Evolutionary conservation across 352 stramenopile genomes (phyloP), one percentile per base, ranked within the genome.

Genomic region (Phytopythium mirpurense): DNA sequence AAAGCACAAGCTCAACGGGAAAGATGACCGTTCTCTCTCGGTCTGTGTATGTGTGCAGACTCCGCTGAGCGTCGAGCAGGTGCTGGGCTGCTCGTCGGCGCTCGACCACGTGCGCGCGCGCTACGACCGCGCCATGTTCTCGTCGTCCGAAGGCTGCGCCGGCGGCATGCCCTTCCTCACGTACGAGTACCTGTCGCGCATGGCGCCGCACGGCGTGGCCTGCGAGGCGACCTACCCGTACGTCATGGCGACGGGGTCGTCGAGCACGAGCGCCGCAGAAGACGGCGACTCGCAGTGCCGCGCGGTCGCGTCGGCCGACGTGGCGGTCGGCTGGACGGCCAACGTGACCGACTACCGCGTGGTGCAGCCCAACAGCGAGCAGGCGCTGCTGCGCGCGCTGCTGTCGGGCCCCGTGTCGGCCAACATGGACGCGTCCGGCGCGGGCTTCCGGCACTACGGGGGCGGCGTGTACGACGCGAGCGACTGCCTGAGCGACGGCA

Each of bases 111-210:
- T 94, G 53, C 67, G 53, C n/a, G 88, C 75, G 61, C 84, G 85
- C 55, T 93, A 83, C 24, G 24, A 53, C 1, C 67, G 78, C 51
- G 70, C 85, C 32, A 91, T 94, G 76, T 72, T 72, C 8, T 84
- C 79, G 29, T 94, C 84, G 16, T 90, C 84, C 9, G 64, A 86
- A 14, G 83, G 88, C 29, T 97, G 88, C 63, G 70, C 88, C 19
- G 88, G 88, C 36, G 88, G 88, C 19, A 93, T 97, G 75, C 83
- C 88, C 10, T 95, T 91, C 64, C 81, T 96, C 32, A 91, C 86
- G 12, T 97, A 90, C 65, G 68, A 90, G 61, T 97, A 96, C 57
- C 70, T 96, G 61, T 67, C 65, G 9, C 68, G 74, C 38, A 44
- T 69, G 0, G 45, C 57, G 1, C 84, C 84, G 15, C 65, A 94